Percentiles rank a stretch among this genome's conserved stretches.
Evolutionary conservation across 345 rosid genomes (phyloP).

Genomic region (Populus tremula): DNA sequence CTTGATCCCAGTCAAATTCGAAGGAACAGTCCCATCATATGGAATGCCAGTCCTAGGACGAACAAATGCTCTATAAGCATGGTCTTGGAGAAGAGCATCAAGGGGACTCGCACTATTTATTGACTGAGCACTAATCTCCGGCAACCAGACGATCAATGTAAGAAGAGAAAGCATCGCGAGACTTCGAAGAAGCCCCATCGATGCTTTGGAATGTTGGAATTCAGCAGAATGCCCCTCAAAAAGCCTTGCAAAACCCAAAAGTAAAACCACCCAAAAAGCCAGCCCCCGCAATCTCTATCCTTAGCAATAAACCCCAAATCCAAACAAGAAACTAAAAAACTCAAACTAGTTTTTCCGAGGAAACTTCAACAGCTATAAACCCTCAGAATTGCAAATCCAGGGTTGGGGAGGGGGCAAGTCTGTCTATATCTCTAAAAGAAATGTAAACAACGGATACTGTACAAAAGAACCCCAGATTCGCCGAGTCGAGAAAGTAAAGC

Average conservation of each 20-base stretch:
- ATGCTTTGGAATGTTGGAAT: constrained; percentile 28
- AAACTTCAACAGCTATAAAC: constrained; percentile 3
- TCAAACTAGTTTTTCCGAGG: not conserved
- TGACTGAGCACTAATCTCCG: constrained; percentile 37
- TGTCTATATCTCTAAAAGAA: not conserved
- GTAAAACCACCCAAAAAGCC: constrained; percentile 13
- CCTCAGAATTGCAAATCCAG: not conserved
- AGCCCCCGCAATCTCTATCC: constrained; percentile 4
- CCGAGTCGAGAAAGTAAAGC: constrained; percentile 11
- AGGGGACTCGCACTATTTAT: constrained; percentile 43
- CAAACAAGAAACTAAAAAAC: not conserved
- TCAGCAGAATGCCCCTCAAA: constrained; percentile 29
- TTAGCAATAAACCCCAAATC: not conserved
- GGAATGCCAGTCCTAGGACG: constrained; percentile 70
- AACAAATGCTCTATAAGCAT: constrained; percentile 62
- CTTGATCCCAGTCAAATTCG: constrained; percentile 66
- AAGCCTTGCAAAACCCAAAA: constrained; percentile 14
- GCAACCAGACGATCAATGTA: constrained; percentile 22
- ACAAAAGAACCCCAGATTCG: constrained; percentile 18
- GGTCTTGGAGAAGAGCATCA: constrained; percentile 84
- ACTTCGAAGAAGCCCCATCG: constrained; percentile 64
- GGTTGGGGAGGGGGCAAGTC: constrained; percentile 11
- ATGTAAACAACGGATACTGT: constrained; percentile 20
- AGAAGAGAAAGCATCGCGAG: constrained; percentile 46
- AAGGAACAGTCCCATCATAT: constrained; percentile 55